Evolutionary conservation across 2,329 filamentous ascomycete species (phyloP).

Genomic region (Chrysosporium queenslandicum): DNA sequence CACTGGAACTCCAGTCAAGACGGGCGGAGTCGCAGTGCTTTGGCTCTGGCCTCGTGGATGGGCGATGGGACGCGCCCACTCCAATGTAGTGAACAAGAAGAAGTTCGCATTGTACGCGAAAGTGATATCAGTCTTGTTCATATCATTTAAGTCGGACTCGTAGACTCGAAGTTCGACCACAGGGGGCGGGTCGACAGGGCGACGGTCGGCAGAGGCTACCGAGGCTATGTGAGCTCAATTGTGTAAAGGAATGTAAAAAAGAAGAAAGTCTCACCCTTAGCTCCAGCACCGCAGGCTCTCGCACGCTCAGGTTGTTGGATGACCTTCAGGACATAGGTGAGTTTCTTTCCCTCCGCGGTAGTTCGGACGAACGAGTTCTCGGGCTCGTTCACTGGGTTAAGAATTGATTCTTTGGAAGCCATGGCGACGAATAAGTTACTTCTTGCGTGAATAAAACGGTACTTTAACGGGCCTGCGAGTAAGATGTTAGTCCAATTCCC

Average conservation of each 20-base stretch:
- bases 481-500: too few species aligned
- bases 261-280: constrained; percentile 57
- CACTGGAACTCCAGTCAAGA: constrained; percentile 86
- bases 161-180: constrained; percentile 85
- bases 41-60: constrained; percentile 62
- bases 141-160: constrained; percentile 51
- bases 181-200: constrained; percentile 87
- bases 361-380: constrained; percentile 44
- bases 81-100: constrained; percentile 88
- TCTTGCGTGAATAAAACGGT: not conserved
- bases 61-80: constrained; percentile 73
- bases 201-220: constrained; percentile 70
- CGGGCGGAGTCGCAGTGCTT: constrained; percentile 62
- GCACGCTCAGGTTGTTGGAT: constrained; percentile 92
- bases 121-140: constrained; percentile 60
- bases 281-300: constrained; percentile 86
- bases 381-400: constrained; percentile 46
- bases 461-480: too few species aligned
- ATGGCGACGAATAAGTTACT: constrained; percentile 28
- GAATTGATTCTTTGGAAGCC: constrained; percentile 29
- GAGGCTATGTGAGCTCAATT: constrained; percentile 4
- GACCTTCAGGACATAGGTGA: constrained; percentile 74
- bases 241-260: not conserved
- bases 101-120: constrained; percentile 94
- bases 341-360: constrained; percentile 63